A percentile compares a stretch with the other conserved stretches of the same genome.
Evolutionary conservation across 805 yeast genomes (phyloP).

Genomic region (Zygotorulaspora sp.): DNA sequence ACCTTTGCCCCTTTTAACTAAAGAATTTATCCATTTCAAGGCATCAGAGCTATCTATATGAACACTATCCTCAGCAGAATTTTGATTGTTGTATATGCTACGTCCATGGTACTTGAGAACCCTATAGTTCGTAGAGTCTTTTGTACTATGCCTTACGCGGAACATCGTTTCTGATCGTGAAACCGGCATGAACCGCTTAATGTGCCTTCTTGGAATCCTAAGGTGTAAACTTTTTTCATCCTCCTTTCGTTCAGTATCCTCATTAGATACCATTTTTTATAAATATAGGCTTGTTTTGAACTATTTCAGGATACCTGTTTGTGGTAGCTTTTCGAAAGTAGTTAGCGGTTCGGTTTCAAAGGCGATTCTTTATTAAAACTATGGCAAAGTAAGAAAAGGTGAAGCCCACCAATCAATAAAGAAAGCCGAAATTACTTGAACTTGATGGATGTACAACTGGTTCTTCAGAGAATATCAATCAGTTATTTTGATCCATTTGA

Average conservation of each 20-base stretch:
- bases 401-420: neutral
- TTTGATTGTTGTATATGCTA: neutral
- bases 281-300: no score
- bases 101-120: neutral
- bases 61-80: neutral
- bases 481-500: constrained; percentile 38
- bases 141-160: neutral
- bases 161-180: constrained; percentile 1
- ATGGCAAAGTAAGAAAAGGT: no score
- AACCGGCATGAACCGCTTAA: constrained; percentile 18
- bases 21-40: constrained; percentile 21
- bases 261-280: no score
- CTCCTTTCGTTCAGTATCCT: no score
- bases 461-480: constrained; percentile 15
- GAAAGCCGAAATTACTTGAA: neutral
- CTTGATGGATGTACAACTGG: constrained; percentile 3
- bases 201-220: constrained; percentile 21
- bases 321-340: neutral
- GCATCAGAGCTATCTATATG: constrained; percentile 13
- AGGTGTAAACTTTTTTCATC: constrained; percentile 8
- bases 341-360: neutral
- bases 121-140: neutral
- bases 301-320: neutral
- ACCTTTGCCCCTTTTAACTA: constrained; percentile 24
- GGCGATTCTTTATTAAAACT: neutral